Base-by-base conservation (phyloP, 1,284 basidiomycete genomes). In the Ceratobasidium theobromae region DNA sequence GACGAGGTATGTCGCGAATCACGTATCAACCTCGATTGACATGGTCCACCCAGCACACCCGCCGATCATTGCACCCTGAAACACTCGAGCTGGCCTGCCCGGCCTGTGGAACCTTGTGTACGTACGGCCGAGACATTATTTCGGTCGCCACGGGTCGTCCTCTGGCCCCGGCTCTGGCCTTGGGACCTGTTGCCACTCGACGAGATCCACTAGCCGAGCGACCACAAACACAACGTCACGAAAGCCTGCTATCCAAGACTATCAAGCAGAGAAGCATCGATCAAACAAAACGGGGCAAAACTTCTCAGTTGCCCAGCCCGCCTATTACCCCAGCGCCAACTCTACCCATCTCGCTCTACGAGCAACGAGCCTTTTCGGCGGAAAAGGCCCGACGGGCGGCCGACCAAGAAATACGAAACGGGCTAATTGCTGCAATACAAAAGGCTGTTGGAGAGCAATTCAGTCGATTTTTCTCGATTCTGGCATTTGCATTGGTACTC, bases 81-180 rank as follows among this genome's bases (percentile, higher is more conserved):
- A 60, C 55, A 32, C 27, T 46, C 23, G 55, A 60, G n/a, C 33
- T 60, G 21, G 45, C 43, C 27, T 60, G 55, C 38, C 55, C 55
- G 23, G 55, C 45, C 16, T 60, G 55, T 21, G 55, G 55, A 9
- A 33, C 33, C 8, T 32, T 35, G 8, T 58, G 41, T 18, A 46
- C 55, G n/a, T 58, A 46, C 23, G 55, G 43, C 5, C 43, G 55
- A 21, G 55, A 58, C 43, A 35, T 58, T 21, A 58, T 58, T 28
- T 58, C 55, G 28, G 55, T 58, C 27, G 41, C 55, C 27, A 58
- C 55, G 14, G 55, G 55, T 45, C 55, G 55, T 5, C 43, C 55
- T 25, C 16, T 32, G 45, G 40, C 16, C 1, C 53, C 55, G 3
- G 30, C 25, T 12, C 18, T 58, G 8, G 4, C 21, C 27, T 14